A percentile compares a stretch with the other conserved stretches of the same genome.
These are phyloP conservation scores for Microthyrium microscopicum DNA, from an alignment of 2,329 filamentous ascomycete genomes.

Conservation along the genomic window DNA sequence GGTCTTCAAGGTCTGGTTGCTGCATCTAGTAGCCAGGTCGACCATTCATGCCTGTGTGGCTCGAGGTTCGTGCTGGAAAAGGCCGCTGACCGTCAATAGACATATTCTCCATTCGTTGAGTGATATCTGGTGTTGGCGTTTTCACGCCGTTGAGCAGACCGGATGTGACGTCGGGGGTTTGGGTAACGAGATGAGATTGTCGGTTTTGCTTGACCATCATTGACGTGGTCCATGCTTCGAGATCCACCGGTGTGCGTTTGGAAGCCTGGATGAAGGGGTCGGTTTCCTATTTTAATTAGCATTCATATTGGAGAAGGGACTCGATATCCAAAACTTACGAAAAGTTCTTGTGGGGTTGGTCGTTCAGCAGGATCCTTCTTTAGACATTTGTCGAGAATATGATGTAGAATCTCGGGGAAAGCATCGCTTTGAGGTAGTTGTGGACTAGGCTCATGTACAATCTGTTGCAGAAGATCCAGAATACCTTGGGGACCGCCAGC, in stretches of 20 bases:
- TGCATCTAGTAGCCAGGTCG: too few species aligned
- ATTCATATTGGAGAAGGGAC: background rate
- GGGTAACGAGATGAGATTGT: conserved; percentile 66
- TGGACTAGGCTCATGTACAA: conserved; percentile 89
- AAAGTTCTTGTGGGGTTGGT: conserved; percentile 85
- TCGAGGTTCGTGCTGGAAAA: background rate
- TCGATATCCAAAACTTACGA: conserved; percentile 41
- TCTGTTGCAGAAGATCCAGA: conserved; percentile 86
- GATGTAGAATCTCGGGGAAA: conserved; percentile 85
- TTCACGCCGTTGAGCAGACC: too few species aligned
- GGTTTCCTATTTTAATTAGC: conserved; percentile 44
- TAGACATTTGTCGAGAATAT: conserved; percentile 93
- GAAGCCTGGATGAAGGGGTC: conserved; percentile 93
- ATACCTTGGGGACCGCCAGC: conserved; percentile 73
- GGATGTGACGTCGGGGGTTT: conserved; percentile 11
- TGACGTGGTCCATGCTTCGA: conserved; percentile 82
- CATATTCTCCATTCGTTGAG: background rate
- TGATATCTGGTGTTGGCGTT: background rate
- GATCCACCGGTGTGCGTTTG: conserved; percentile 86
- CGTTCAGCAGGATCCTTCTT: conserved; percentile 77
- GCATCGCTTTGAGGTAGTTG: conserved; percentile 92
- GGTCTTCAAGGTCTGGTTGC: too few species aligned
- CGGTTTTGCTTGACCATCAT: conserved; percentile 92
- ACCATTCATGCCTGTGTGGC: too few species aligned
- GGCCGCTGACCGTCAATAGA: background rate